These are phyloP conservation scores for Colletotrichum agaves DNA, from an alignment of 2,329 filamentous ascomycete genomes.

Conservation along the genomic window DNA sequence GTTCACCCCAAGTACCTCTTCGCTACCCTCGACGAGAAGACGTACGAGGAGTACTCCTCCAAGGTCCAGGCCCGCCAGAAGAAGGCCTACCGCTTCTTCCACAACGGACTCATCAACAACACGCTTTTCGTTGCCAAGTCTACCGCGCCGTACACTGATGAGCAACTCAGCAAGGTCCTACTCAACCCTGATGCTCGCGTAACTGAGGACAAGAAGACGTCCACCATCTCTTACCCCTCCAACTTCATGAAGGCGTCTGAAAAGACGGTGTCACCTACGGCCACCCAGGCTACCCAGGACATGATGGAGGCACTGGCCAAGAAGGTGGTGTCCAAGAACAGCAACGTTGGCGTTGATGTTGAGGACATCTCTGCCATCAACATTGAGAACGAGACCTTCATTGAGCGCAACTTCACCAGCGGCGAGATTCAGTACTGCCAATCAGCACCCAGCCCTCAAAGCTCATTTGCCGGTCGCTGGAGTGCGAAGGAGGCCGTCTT, in stretches of 20 bases:
- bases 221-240: slow-evolving; percentile 77
- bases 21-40: slow-evolving; percentile 88
- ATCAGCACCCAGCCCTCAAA: slow-evolving; percentile 80
- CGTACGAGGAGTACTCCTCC: slow-evolving; percentile 82
- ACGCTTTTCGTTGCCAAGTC: slow-evolving; percentile 96
- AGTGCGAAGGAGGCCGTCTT: slow-evolving; percentile 98
- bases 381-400: slow-evolving; percentile 91
- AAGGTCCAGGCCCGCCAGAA: slow-evolving; percentile 96
- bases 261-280: slow-evolving; percentile 60
- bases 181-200: slow-evolving; percentile 95
- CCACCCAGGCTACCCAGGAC: slow-evolving; percentile 73
- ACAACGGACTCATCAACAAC: slow-evolving; percentile 98
- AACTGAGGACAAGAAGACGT: slow-evolving; percentile 84
- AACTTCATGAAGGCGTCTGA: slow-evolving; percentile 74
- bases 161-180: slow-evolving; percentile 87
- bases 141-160: slow-evolving; percentile 88
- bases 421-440: slow-evolving; percentile 88
- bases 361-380: slow-evolving; percentile 90
- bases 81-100: slow-evolving; percentile 99
- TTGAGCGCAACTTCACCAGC: slow-evolving; percentile 92
- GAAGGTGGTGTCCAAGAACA: slow-evolving; percentile 68
- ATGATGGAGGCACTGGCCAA: slow-evolving; percentile 83
- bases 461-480: slow-evolving; percentile 95
- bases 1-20: slow-evolving; percentile 97
- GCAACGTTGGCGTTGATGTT: slow-evolving; percentile 92